A percentile compares a stretch with the other conserved stretches of the same genome.
Conservation (phyloP, 169 alveolate genomes). For the Eimeria tenella region DNA sequence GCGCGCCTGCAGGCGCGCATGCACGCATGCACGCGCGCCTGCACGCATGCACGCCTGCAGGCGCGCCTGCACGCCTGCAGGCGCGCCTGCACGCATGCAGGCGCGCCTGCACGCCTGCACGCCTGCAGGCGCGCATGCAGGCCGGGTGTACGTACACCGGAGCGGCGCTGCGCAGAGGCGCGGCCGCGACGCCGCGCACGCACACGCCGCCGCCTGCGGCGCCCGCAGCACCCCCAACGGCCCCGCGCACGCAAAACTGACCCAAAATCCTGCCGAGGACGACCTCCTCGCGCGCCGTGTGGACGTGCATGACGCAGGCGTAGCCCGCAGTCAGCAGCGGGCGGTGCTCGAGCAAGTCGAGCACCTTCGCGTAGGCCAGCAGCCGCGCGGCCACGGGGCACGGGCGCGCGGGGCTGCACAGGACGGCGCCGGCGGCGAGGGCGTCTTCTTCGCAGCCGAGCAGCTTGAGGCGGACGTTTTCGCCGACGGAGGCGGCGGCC, state of each 20-base stretch:
- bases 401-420: conserved; percentile 95
- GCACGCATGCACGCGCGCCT: too few species aligned
- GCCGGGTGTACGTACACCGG: too few species aligned
- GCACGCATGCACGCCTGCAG: too few species aligned
- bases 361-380: conserved; percentile 92
- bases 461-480: conserved; percentile 92
- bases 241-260: conserved; percentile 54
- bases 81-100: too few species aligned
- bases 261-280: conserved; percentile 82
- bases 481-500: conserved; percentile 94
- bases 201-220: not conserved
- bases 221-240: too few species aligned
- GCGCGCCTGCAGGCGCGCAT: conserved; percentile 1
- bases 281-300: conserved; percentile 88
- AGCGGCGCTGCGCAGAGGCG: too few species aligned
- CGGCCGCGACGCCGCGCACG: too few species aligned
- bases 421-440: conserved; percentile 96
- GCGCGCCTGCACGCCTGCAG: too few species aligned
- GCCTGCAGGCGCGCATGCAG: too few species aligned
- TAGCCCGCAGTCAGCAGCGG: conserved; percentile 97
- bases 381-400: conserved; percentile 94
- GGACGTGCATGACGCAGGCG: conserved; percentile 92
- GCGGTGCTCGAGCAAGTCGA: conserved; percentile 95
- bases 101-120: too few species aligned
- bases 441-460: conserved; percentile 95